Conservation (phyloP, 805 yeast species). For the Candida montana region DNA sequence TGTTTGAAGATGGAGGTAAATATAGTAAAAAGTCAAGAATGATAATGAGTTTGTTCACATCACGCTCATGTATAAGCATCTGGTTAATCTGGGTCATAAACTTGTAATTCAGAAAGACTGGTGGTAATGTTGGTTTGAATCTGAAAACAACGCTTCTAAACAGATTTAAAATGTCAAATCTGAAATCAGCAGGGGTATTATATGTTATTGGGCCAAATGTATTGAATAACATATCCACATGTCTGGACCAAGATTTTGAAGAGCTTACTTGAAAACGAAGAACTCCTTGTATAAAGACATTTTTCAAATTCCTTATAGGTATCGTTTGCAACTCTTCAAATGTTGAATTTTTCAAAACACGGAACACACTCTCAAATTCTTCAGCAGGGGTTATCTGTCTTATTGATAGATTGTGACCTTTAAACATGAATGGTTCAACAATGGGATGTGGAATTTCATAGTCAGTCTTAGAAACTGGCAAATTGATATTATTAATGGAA, state of each 20-base stretch:
- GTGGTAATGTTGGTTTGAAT: background rate
- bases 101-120: background rate
- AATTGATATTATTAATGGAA: too few species aligned
- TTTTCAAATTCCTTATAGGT: background rate
- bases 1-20: too few species aligned
- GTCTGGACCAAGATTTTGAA: background rate
- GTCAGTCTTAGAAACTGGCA: too few species aligned
- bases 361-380: background rate
- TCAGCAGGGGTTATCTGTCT: background rate
- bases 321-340: background rate
- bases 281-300: background rate
- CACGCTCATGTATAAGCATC: too few species aligned
- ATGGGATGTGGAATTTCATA: too few species aligned
- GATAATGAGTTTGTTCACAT: too few species aligned
- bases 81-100: background rate
- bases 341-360: background rate
- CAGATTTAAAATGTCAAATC: background rate
- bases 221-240: background rate
- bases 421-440: background rate
- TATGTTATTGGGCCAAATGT: background rate
- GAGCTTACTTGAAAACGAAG: background rate
- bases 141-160: background rate
- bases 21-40: too few species aligned
- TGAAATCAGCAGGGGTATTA: background rate
- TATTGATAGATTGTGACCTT: background rate